Conservation (phyloP, 176 grass and related monocot species). For the maize (Zea mays) region Zm-B73-REFERENCE-NAM-5.0 NC_050105.1:148786501-148787000, state of each 20-base stretch:
- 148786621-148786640: conserved; percentile 77
- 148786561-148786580: conserved; percentile 59
- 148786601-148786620: conserved; percentile 63
- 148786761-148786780: conserved; percentile 59
- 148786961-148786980: conserved; percentile 8
- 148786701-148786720: conserved; percentile 91
- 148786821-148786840: conserved; percentile 34
- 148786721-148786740: conserved; percentile 85
- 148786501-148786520: conserved; percentile 9
- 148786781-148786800: conserved; percentile 6
- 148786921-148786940: conserved; percentile 6
- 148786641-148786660: conserved; percentile 74
- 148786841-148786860: conserved; percentile 93
- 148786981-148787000: conserved; percentile 54
- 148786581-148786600: conserved; percentile 67
- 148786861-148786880: conserved; percentile 99
- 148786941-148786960: conserved; percentile 17
- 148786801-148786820: neutral
- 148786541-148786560: neutral
- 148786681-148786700: conserved; percentile 93
- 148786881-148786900: conserved; percentile 99
- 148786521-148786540: conserved; percentile 21
- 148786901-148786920: conserved; percentile 36
- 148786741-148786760: conserved; percentile 96
- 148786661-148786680: conserved; percentile 85